Evolutionary conservation across 805 yeast genomes (phyloP), one percentile per base, ranked within the genome.

Genomic region (Candida nemodendra): DNA sequence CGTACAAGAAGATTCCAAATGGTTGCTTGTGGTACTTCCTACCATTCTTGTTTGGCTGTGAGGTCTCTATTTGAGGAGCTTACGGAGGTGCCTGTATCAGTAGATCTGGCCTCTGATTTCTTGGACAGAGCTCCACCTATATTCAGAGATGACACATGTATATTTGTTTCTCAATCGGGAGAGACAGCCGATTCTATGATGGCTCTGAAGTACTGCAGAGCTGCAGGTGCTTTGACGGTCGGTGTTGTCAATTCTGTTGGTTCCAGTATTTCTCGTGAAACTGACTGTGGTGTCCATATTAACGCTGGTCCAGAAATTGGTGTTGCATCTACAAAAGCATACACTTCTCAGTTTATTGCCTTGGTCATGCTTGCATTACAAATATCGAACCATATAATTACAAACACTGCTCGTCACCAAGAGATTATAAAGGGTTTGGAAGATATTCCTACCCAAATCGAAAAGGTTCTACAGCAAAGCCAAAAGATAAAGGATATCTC

Each of bases 251-350:
- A 93, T 73, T 78, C 90, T 51, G 99, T 93, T 29, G 99, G 99
- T 58, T 93, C 99, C 4, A 80, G 93, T 28, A 88, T 93, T 64
- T 91, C 98, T 5, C 82, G 99, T 69, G 89, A 81, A 59, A 93
- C 99, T 16, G 95, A 90, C 66, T 93, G 99, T 73, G 99, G 99
- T 78, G 96, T 93, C 40, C 99, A 93, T 65, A 90, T 93, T 62
- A 93, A 93, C 61, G 99, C 99, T 33, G 99, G 99, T 50, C 99
- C 99, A 31, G 99, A 93, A 69, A 93, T 93, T 48, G 98, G 99
- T 65, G 99, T 93, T 52, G 99, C 99, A 9, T 89, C 97, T 9
- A 93, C 99, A 32, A 93, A 93, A 69, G 99, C 99, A 19, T 93
- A 93, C 71, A 93, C 99, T 6, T 93, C 99, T 9, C 99, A 93